Evolutionary conservation across 352 stramenopile genomes (phyloP).

Genomic region (Blastocystis sp.): DNA sequence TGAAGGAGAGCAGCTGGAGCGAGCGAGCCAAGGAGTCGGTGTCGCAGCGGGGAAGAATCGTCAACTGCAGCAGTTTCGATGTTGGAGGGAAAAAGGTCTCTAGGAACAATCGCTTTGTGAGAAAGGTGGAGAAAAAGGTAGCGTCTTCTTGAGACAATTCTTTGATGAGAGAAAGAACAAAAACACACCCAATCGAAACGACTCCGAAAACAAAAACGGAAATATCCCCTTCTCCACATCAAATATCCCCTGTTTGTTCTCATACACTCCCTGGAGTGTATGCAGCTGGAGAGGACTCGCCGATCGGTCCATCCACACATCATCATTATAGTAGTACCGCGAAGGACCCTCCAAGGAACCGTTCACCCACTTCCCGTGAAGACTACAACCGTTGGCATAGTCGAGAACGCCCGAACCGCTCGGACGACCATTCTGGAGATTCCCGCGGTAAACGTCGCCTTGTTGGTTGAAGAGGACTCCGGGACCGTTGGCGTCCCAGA

Average conservation of each 20-base stretch:
- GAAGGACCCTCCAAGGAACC: not conserved
- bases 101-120: not conserved
- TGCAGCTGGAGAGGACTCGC: not conserved
- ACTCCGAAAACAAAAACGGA: not conserved
- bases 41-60: not conserved
- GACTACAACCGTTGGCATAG: constrained; percentile 26
- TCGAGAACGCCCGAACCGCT: not conserved
- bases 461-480: not conserved
- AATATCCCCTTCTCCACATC: not conserved
- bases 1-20: not conserved
- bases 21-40: not conserved
- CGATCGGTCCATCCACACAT: not conserved
- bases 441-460: constrained; percentile 1
- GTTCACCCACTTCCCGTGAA: not conserved
- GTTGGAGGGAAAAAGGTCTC: not conserved
- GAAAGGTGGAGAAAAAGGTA: not conserved
- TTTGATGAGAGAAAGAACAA: not conserved
- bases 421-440: not conserved
- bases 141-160: not conserved
- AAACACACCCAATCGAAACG: not conserved
- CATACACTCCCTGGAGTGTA: not conserved
- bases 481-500: not conserved
- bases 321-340: constrained; percentile 1
- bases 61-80: not conserved
- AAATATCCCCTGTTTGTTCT: not conserved